Percentiles rank a stretch among this genome's conserved stretches.
phyloP scores from a whole-genome alignment of 306 rosid genomes.

The Hippophae tibetana region DNA sequence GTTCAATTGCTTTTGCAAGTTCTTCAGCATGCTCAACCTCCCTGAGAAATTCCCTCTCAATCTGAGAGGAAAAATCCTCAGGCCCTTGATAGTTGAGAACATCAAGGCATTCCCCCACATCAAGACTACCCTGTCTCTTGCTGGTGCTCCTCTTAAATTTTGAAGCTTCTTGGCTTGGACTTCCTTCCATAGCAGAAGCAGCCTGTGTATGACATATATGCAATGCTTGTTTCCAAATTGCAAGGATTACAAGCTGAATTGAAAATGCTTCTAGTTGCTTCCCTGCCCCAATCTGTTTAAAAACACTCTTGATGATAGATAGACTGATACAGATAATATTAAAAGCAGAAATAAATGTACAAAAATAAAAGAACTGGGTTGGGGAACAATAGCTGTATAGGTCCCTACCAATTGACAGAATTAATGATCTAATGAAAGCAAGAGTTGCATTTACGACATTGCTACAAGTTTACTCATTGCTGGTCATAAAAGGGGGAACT shows the following conservation, averaged over 20 bases:
- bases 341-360: not conserved
- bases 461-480: too few species aligned
- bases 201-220: slow-evolving; percentile 97
- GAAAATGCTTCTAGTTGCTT: slow-evolving; percentile 89
- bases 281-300: slow-evolving; percentile 46
- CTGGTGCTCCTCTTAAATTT: slow-evolving; percentile 55
- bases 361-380: not conserved
- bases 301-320: not conserved
- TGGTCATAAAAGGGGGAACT: too few species aligned
- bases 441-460: too few species aligned
- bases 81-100: slow-evolving; percentile 39
- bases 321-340: not conserved
- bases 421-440: too few species aligned
- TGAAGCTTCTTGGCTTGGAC: slow-evolving; percentile 71
- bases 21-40: slow-evolving; percentile 86
- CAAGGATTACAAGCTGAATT: slow-evolving; percentile 92
- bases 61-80: slow-evolving; percentile 47
- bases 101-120: slow-evolving; percentile 46
- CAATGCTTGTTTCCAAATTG: slow-evolving; percentile 97
- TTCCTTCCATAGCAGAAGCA: slow-evolving; percentile 97
- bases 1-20: slow-evolving; percentile 73
- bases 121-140: slow-evolving; percentile 47
- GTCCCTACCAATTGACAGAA: too few species aligned
- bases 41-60: slow-evolving; percentile 75
- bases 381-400: too few species aligned